A percentile compares a stretch with the other conserved stretches of the same genome.
These are phyloP conservation scores for Lactarius vividus DNA, from an alignment of 768 basidiomycete genomes.

Conservation along the genomic window DNA sequence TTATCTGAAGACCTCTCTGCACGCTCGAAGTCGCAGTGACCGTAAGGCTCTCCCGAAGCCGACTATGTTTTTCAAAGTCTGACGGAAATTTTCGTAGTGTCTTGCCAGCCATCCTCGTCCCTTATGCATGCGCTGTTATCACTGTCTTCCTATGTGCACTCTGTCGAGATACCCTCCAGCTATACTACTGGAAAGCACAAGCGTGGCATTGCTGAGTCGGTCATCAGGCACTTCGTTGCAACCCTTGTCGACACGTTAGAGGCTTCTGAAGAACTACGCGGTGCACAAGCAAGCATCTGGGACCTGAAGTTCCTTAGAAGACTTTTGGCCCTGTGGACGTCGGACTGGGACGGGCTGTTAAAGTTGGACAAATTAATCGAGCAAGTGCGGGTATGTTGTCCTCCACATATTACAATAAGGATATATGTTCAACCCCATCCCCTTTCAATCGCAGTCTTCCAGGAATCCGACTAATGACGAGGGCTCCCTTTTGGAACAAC, in stretches of 20 bases:
- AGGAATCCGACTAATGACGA: slow-evolving; percentile 4
- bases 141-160: slow-evolving; percentile 13
- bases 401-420: neutral
- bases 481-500: slow-evolving; percentile 35
- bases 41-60: slow-evolving; percentile 1
- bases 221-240: neutral
- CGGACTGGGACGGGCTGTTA: slow-evolving; percentile 11
- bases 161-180: slow-evolving; percentile 7
- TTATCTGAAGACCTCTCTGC: slow-evolving; percentile 10
- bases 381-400: slow-evolving; percentile 18
- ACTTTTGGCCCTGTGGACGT: slow-evolving; percentile 19
- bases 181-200: neutral
- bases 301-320: slow-evolving; percentile 20
- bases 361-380: slow-evolving; percentile 17
- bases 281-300: neutral
- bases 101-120: slow-evolving; percentile 14
- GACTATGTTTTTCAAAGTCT: neutral
- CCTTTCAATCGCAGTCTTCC: neutral
- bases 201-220: slow-evolving; percentile 7
- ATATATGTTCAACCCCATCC: neutral
- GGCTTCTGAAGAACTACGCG: neutral
- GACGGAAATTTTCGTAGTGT: slow-evolving; percentile 1
- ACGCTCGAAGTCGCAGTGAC: neutral
- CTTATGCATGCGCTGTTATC: slow-evolving; percentile 20
- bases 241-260: slow-evolving; percentile 12